A percentile compares a stretch with the other conserved stretches of the same genome.
Conservation (phyloP, 192 early-diverging fungal species). For the Podila minutissima region DNA sequence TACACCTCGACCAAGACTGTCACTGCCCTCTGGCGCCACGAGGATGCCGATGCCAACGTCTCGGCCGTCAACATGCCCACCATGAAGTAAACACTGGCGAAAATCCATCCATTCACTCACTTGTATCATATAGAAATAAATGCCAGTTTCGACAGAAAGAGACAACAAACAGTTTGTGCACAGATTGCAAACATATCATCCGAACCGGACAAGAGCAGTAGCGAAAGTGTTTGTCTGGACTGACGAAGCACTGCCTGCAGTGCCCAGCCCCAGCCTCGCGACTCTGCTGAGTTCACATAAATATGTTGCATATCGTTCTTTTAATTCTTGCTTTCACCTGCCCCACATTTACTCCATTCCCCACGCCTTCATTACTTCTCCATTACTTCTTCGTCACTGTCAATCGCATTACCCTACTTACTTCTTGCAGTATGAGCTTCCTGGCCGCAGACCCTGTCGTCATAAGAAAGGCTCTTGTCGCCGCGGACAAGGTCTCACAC, state of each 20-base stretch:
- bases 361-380: neutral
- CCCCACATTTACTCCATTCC: neutral
- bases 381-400: too few relatives aligned
- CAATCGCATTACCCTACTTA: neutral
- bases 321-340: neutral
- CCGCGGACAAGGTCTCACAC: conserved; percentile 10
- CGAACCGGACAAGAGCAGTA: too few relatives aligned
- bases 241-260: too few relatives aligned
- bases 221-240: too few relatives aligned
- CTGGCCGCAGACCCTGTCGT: conserved; percentile 10
- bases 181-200: too few relatives aligned
- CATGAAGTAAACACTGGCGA: conserved; percentile 54
- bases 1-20: conserved; percentile 96
- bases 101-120: neutral
- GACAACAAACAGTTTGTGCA: too few relatives aligned
- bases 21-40: conserved; percentile 91
- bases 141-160: too few relatives aligned
- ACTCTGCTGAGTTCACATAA: too few relatives aligned
- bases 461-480: neutral
- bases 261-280: too few relatives aligned
- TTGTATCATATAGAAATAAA: conserved; percentile 10
- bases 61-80: conserved; percentile 93
- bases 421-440: conserved; percentile 4
- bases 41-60: conserved; percentile 75
- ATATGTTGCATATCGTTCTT: too few relatives aligned